Percentiles rank a stretch among this genome's conserved stretches.
Conservation (phyloP, 1,139 yeast genomes). For the Geotrichum siamense region DNA sequence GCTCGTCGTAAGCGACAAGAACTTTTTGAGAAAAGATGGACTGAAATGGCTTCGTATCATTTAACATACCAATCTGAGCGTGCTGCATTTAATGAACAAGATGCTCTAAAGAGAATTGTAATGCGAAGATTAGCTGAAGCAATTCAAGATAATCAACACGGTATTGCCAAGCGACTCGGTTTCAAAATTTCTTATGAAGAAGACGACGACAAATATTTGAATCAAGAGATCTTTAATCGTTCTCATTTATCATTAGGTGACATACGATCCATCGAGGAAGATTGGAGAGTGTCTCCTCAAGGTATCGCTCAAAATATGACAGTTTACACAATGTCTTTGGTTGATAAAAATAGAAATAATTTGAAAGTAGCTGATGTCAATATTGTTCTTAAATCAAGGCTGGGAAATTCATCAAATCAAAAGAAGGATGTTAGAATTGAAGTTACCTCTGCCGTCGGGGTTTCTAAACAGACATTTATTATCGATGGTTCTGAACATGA, state of each 20-base stretch:
- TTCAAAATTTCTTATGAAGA: slow-evolving; percentile 11
- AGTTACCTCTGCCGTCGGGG: slow-evolving; percentile 11
- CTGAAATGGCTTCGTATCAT: slow-evolving; percentile 27
- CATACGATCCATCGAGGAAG: slow-evolving; percentile 17
- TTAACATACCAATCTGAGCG: slow-evolving; percentile 21
- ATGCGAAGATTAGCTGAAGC: slow-evolving; percentile 24
- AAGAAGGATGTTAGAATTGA: slow-evolving; percentile 17
- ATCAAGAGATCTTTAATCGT: slow-evolving; percentile 5
- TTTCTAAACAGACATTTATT: slow-evolving; percentile 9
- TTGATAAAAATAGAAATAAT: slow-evolving; percentile 14
- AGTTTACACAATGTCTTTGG: slow-evolving; percentile 16
- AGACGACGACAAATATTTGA: not conserved
- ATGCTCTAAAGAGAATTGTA: slow-evolving; percentile 19
- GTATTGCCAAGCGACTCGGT: slow-evolving; percentile 22
- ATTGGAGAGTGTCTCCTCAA: slow-evolving; percentile 19
- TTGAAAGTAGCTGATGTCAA: slow-evolving; percentile 17
- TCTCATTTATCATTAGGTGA: slow-evolving; percentile 18
- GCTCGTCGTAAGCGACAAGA: slow-evolving; percentile 19
- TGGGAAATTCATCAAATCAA: not conserved
- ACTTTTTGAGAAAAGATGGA: slow-evolving; percentile 27
- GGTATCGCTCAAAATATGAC: slow-evolving; percentile 19
- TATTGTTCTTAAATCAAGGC: slow-evolving; percentile 14
- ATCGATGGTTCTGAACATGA: slow-evolving; percentile 14
- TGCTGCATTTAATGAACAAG: slow-evolving; percentile 19
- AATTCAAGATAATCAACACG: slow-evolving; percentile 24